Percentiles rank a stretch among this genome's conserved stretches.
These are phyloP conservation scores for Podospora tetraspora DNA, from an alignment of 495 filamentous ascomycete genomes.

Conservation along the genomic window DNA sequence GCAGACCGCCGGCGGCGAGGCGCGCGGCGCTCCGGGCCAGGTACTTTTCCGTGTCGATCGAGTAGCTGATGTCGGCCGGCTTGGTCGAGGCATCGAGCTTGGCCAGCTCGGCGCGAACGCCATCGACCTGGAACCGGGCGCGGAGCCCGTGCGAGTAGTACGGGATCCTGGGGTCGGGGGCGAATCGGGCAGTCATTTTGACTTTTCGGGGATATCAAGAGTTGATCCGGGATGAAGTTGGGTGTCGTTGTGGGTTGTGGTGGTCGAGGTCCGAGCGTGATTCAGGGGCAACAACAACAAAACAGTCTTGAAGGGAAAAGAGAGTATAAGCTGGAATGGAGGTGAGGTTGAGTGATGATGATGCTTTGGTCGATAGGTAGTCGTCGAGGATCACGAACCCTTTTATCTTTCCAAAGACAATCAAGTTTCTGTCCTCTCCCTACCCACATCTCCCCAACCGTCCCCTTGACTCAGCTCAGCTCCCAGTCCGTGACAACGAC, in stretches of 20 bases:
- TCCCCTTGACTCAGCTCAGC: background rate
- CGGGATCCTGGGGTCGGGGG: background rate
- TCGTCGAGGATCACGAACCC: background rate
- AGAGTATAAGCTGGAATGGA: background rate
- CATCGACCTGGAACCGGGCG: slow-evolving; percentile 24
- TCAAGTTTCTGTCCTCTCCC: background rate
- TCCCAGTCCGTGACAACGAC: background rate
- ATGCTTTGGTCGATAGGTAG: background rate
- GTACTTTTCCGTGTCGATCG: slow-evolving; percentile 23
- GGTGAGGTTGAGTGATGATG: background rate
- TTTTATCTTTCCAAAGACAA: background rate
- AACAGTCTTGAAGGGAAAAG: background rate
- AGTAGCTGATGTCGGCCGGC: slow-evolving; percentile 24
- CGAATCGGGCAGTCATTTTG: background rate
- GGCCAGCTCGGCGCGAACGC: slow-evolving; percentile 22
- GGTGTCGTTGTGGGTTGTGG: background rate
- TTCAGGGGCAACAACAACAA: background rate
- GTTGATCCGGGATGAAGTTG: background rate
- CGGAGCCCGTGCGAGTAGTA: slow-evolving; percentile 27
- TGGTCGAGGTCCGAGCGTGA: background rate
- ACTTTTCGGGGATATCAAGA: background rate
- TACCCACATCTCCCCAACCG: background rate
- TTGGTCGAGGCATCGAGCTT: background rate
- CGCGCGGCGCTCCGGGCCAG: slow-evolving; percentile 17
- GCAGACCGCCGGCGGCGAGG: slow-evolving; percentile 20